phyloP scores from a whole-genome alignment of 176 grass and related monocot genomes.

The Pontederia crassipes region DNA sequence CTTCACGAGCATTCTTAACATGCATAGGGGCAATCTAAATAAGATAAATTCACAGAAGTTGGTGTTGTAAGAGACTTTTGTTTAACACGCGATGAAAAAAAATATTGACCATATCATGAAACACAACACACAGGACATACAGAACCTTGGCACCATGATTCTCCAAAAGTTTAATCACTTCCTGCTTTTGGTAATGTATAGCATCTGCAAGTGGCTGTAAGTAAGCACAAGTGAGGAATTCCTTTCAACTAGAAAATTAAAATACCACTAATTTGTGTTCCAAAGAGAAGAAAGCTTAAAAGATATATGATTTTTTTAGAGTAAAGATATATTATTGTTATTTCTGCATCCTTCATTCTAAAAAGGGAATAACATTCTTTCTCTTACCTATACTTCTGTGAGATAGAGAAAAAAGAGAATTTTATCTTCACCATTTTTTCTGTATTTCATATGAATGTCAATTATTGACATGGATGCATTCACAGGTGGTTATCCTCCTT shows the following conservation, averaged over 20 bases:
- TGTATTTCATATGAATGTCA: too few relatives aligned
- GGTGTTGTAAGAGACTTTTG: constrained; percentile 15
- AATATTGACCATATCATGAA: not conserved
- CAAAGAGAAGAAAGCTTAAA: not conserved
- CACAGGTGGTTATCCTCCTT: too few relatives aligned
- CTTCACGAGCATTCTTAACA: constrained; percentile 51
- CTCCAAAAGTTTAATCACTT: constrained; percentile 88
- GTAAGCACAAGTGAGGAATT: constrained; percentile 21
- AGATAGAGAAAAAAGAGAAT: too few relatives aligned
- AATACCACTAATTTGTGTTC: not conserved
- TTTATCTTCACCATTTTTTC: too few relatives aligned
- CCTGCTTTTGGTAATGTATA: constrained; percentile 88
- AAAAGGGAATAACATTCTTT: too few relatives aligned
- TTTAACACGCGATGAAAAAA: not conserved
- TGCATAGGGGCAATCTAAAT: constrained; percentile 75
- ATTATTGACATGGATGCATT: too few relatives aligned
- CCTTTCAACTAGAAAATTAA: not conserved
- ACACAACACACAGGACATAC: constrained; percentile 24
- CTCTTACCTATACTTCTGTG: too few relatives aligned
- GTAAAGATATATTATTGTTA: too few relatives aligned
- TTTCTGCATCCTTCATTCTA: too few relatives aligned
- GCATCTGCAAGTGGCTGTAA: constrained; percentile 91
- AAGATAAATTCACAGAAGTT: constrained; percentile 11
- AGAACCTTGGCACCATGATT: constrained; percentile 66
- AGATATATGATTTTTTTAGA: not conserved